Percentiles rank a stretch among this genome's conserved stretches.
These are phyloP conservation scores for Sphaerostilbella broomeana DNA, from an alignment of 2,329 filamentous ascomycete genomes.

Conservation along the genomic window DNA sequence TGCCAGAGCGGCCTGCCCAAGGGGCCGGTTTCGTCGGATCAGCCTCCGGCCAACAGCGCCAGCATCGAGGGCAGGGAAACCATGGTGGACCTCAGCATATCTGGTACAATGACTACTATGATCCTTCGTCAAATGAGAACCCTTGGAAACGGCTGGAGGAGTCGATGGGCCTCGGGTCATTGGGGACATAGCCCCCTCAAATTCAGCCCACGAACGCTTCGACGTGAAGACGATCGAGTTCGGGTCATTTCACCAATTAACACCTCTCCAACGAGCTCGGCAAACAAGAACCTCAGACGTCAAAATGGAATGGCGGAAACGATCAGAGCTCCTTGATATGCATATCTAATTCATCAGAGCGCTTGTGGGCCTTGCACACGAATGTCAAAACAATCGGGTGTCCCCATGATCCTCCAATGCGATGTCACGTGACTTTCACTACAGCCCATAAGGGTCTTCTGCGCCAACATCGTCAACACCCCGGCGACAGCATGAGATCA, in stretches of 20 bases:
- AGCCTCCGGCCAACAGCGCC: constrained; percentile 4
- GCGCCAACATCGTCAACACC: neutral
- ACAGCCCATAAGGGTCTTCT: neutral
- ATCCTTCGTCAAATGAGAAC: constrained; percentile 62
- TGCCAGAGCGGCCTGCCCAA: constrained; percentile 28
- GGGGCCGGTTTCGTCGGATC: constrained; percentile 11
- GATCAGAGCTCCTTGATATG: no score
- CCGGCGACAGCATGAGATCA: neutral
- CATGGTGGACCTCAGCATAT: constrained; percentile 19
- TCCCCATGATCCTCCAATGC: neutral
- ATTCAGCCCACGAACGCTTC: constrained; percentile 1
- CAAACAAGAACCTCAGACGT: no score
- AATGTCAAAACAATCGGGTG: neutral
- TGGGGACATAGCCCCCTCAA: constrained; percentile 39
- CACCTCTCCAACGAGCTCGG: no score
- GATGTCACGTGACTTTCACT: neutral
- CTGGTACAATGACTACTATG: constrained; percentile 64
- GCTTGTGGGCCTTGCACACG: no score
- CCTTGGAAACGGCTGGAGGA: constrained; percentile 60
- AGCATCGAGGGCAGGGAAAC: constrained; percentile 7
- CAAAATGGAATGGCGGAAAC: no score
- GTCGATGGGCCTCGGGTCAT: constrained; percentile 34
- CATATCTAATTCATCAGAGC: no score
- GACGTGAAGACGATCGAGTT: no score
- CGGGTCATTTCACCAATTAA: no score